A percentile compares a stretch with the other conserved stretches of the same genome.
Conservation (phyloP, 345 rosid species). For the Bruguiera sexangula region DNA sequence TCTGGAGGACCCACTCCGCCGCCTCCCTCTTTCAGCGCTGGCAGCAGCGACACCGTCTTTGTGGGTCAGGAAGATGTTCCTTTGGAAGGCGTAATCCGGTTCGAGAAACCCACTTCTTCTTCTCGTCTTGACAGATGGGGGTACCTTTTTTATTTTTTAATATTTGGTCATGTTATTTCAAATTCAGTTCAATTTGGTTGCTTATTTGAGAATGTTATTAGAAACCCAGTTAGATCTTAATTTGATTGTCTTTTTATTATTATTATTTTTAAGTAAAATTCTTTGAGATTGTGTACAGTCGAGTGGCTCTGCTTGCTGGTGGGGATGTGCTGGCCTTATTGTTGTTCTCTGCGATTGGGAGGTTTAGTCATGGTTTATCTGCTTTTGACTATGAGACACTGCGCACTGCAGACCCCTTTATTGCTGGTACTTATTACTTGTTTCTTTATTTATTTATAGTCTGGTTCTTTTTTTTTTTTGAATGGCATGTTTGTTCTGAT, state of each 20-base stretch:
- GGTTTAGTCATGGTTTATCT: slow-evolving; percentile 80
- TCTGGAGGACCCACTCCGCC: slow-evolving; percentile 5
- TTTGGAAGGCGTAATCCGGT: slow-evolving; percentile 87
- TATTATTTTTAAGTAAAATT: neutral
- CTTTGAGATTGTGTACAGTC: slow-evolving; percentile 36
- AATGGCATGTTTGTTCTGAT: neutral
- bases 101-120: slow-evolving; percentile 55
- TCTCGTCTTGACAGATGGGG: slow-evolving; percentile 67
- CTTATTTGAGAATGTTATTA: no score
- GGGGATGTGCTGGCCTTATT: slow-evolving; percentile 85
- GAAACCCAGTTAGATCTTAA: neutral
- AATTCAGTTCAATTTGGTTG: neutral
- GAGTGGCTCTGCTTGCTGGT: slow-evolving; percentile 76
- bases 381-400: slow-evolving; percentile 58
- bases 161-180: neutral
- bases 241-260: neutral
- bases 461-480: neutral
- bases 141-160: slow-evolving; percentile 25
- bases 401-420: slow-evolving; percentile 94
- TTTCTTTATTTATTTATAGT: neutral
- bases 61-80: slow-evolving; percentile 67
- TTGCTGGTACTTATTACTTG: slow-evolving; percentile 51
- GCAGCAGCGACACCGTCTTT: slow-evolving; percentile 41
- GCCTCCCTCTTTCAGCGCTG: slow-evolving; percentile 26
- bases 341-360: slow-evolving; percentile 80